These are phyloP conservation scores for Salix purpurea DNA, from an alignment of 345 rosid species.

Conservation along the genomic window DNA sequence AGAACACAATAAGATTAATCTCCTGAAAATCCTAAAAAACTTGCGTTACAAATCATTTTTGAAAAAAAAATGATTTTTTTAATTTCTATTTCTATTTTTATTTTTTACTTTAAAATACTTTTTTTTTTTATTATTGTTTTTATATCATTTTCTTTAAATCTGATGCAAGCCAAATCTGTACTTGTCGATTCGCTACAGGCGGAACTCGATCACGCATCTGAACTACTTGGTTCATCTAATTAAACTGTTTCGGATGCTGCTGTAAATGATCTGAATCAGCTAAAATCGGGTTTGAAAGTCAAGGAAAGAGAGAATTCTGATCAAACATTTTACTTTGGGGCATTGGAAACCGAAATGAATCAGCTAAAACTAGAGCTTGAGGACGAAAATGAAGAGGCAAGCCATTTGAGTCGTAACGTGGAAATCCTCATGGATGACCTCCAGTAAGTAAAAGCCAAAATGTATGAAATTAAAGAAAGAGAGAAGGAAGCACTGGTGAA, in stretches of 20 bases:
- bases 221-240: constrained; percentile 23
- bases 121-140: too few species aligned
- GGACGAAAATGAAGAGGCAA: constrained; percentile 24
- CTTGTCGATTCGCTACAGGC: constrained; percentile 18
- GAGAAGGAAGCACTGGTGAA: background rate
- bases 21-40: background rate
- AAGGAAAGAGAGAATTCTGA: constrained; percentile 31
- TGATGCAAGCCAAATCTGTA: constrained; percentile 22
- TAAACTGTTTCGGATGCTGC: constrained; percentile 25
- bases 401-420: constrained; percentile 12
- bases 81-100: too few species aligned
- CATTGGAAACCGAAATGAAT: constrained; percentile 28
- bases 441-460: constrained; percentile 20
- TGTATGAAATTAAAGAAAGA: constrained; percentile 20
- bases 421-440: constrained; percentile 24
- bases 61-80: too few species aligned
- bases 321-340: constrained; percentile 18
- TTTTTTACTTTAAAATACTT: too few species aligned
- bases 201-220: constrained; percentile 24
- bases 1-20: too few species aligned
- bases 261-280: constrained; percentile 5
- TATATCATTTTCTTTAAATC: background rate
- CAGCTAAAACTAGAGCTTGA: constrained; percentile 20
- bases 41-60: background rate
- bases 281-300: constrained; percentile 23